Evolutionary conservation across 169 alveolate genomes (phyloP), one percentile per base, ranked within the genome.

Genomic region (Eimeria acervulina): DNA sequence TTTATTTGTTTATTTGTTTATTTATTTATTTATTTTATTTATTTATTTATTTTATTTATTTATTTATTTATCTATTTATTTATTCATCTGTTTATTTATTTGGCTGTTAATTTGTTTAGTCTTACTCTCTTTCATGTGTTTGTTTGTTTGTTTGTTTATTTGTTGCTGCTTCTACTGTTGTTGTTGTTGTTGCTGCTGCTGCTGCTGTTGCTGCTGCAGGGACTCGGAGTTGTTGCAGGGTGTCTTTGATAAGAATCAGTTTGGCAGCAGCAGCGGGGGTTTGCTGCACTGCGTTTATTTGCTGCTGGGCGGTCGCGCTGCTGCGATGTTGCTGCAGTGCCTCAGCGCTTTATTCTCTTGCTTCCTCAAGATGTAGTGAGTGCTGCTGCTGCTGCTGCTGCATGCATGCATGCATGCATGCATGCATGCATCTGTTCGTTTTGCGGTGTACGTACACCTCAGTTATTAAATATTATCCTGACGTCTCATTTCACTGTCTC

Each of bases 181-280:
- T 59, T 74, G 85, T 26, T 74, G 85, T 59, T 40, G 47, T 59
- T 74, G 85, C 85, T 33, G 59, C 85, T 74, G 85, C 55, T 74
- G 63, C 66, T 78, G 89, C 89, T 83, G 47, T 40, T 51, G 91
- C 74, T 93, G 90, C 47, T 81, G 72, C 76, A 93, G 96, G 95
- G 98, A 99, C 68, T 99, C 99, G 40, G 99, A 99, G 97, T 97
- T 99, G 80, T 96, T 99, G 52, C 98, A 98, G 95, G 99, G 99
- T n/a, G 99, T 99, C 68, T 95, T 99, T 40, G 99, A 99, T 95
- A 99, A 99, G 96, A 98, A 99, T 63, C 99, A 99, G 96, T 98
- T 99, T 72, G 99, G 99, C 66, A 98, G 99, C 42, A 98, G 99
- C 47, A 98, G 99, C 59, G 99, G 98, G 96, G 99, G 99, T 52